Base-by-base conservation (phyloP, 352 stramenopile species). In the Globisporangium spinosum region DNA sequence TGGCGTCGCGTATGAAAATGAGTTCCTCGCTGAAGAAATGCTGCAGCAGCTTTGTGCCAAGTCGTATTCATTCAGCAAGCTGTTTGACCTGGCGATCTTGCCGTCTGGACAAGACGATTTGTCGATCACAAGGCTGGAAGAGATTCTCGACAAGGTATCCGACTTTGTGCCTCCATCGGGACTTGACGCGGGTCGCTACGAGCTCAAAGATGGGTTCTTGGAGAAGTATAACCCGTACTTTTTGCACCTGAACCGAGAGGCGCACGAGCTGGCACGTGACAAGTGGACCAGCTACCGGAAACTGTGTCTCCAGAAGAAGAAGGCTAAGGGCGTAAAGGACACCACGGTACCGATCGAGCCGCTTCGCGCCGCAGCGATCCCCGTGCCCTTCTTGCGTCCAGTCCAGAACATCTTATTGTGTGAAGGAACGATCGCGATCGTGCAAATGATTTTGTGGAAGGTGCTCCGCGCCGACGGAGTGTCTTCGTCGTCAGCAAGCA, bases 191-290 rank as follows among this genome's bases (percentile, higher is more conserved):
- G 89, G 89, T 10, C 79, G 87, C 15, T 96, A 96, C 47, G 82
- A 89, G 59, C 75, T 96, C 29, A 91, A 94, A 38, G 73, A 88
- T 6, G 82, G 80, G 0, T 64, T 89, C 29, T 71, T 96, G 13
- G 84, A 90, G n/a, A 72, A 75, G 32, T 96, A 94, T 73, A 95
- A 96, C 54, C 89, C 89, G 15, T 96, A 96, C 43, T 94, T 91
- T 63, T 64, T 94, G 65, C 89, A 96, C 58, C 64, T 96, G 13
- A 96, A 93, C 53, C 83, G 89, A 23, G 89, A 96, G 73, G 70
- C 83, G 10, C 89, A 96, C 58, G 89, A 96, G 55, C 63, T 89
- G 35, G 89, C 89, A 3, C 87, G 89, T 34, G 89, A 95, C 77
- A 85, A 82, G 56, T 95, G 87, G 83, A 92, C 87, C 8, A 90